These are phyloP conservation scores for Rhodotorula sp. DNA, from an alignment of 1,284 basidiomycete species.

Conservation along the genomic window DNA sequence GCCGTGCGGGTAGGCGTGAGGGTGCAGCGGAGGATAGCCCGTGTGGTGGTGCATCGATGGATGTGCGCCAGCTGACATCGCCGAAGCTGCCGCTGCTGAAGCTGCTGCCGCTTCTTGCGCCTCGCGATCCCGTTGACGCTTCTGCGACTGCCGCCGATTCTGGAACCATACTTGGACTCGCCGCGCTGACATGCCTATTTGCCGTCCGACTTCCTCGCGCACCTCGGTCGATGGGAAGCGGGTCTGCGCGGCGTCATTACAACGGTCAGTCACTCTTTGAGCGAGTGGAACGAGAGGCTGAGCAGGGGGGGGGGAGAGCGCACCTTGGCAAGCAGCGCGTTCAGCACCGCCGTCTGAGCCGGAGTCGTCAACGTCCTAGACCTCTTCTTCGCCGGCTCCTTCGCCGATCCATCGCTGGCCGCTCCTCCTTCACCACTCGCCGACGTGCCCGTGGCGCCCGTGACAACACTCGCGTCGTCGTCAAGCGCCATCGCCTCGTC, in stretches of 20 bases:
- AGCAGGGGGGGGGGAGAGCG: constrained; percentile 11
- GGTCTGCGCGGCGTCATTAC: no score
- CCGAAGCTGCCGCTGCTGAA: not conserved
- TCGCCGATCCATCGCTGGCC: not conserved
- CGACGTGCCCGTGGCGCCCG: not conserved
- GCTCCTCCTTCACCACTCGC: constrained; percentile 1
- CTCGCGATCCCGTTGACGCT: constrained; percentile 37
- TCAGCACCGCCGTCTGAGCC: constrained; percentile 74
- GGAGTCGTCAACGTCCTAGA: constrained; percentile 72
- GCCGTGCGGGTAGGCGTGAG: constrained; percentile 21
- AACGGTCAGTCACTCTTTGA: not conserved
- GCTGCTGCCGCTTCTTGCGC: constrained; percentile 18
- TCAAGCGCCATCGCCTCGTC: constrained; percentile 8
- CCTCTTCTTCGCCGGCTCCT: constrained; percentile 53
- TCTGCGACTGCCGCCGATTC: constrained; percentile 41
- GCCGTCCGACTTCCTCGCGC: constrained; percentile 75
- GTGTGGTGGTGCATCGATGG: constrained; percentile 16
- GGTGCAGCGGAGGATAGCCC: constrained; percentile 1
- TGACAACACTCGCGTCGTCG: constrained; percentile 23
- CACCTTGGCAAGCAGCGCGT: constrained; percentile 74
- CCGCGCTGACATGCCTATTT: constrained; percentile 75
- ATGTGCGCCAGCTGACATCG: not conserved
- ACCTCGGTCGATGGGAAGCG: constrained; percentile 78
- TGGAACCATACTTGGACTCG: constrained; percentile 68
- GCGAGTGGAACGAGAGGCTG: not conserved